phyloP scores from a whole-genome alignment of 352 stramenopile species.

The Globisporangium megalacanthum region DNA sequence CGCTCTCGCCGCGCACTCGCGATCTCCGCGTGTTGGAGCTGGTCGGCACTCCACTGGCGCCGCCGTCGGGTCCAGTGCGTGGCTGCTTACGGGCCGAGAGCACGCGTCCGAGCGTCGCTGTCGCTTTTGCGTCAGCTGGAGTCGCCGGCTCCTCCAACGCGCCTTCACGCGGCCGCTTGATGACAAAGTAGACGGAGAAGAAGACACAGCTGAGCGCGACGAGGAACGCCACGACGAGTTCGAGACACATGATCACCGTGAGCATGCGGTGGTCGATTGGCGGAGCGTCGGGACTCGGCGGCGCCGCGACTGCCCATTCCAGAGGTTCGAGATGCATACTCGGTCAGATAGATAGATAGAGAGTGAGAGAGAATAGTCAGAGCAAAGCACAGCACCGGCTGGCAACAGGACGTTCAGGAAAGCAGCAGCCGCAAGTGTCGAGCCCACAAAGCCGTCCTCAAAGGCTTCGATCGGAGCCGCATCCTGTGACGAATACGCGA shows the following conservation, averaged over 20 bases:
- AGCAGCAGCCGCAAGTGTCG: conserved; percentile 50
- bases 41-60: neutral
- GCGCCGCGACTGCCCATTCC: conserved; percentile 31
- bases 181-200: conserved; percentile 87
- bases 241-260: conserved; percentile 83
- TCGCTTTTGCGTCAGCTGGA: neutral
- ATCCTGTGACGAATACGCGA: conserved; percentile 42
- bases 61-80: neutral
- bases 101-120: conserved; percentile 4
- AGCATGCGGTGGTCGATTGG: conserved; percentile 80
- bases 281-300: conserved; percentile 66
- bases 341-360: neutral
- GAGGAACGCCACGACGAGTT: conserved; percentile 76
- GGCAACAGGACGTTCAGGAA: conserved; percentile 76
- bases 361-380: neutral
- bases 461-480: conserved; percentile 28
- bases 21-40: neutral
- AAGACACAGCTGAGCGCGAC: conserved; percentile 79
- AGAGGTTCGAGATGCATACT: neutral
- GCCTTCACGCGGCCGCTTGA: conserved; percentile 60
- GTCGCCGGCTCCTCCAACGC: neutral
- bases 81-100: conserved; percentile 9
- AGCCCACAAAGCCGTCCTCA: conserved; percentile 48
- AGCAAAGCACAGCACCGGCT: conserved; percentile 26
- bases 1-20: neutral